These are phyloP conservation scores for Pelargonium nanum DNA, from an alignment of 345 rosid genomes.

Conservation along the genomic window DNA sequence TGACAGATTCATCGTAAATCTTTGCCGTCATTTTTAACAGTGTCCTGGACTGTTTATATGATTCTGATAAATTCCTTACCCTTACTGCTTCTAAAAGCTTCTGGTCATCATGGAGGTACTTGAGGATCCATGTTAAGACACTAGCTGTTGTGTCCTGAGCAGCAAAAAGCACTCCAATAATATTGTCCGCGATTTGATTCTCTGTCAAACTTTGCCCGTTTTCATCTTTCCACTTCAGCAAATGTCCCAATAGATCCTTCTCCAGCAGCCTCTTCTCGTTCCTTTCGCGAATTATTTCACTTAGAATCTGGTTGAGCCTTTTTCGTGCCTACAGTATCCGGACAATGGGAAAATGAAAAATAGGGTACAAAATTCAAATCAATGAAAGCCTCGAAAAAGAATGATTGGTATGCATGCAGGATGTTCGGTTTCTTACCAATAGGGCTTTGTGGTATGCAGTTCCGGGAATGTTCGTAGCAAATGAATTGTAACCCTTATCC, in stretches of 20 bases:
- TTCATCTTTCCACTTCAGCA: constrained; percentile 40
- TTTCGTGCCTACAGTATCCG: constrained; percentile 54
- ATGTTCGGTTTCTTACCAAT: constrained; percentile 28
- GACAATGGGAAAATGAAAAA: background rate
- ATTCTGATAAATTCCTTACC: constrained; percentile 25
- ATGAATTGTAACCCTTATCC: constrained; percentile 85
- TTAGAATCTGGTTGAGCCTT: constrained; percentile 36
- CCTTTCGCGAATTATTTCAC: constrained; percentile 48
- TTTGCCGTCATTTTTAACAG: background rate
- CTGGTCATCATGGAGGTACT: constrained; percentile 52
- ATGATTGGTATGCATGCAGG: too few relatives aligned
- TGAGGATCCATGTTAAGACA: constrained; percentile 72
- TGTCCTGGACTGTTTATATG: background rate
- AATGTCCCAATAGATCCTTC: constrained; percentile 43
- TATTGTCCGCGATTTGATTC: constrained; percentile 60
- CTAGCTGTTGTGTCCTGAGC: constrained; percentile 94
- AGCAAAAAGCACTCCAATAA: constrained; percentile 78
- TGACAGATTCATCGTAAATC: background rate
- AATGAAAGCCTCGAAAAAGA: too few relatives aligned
- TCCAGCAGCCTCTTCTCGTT: constrained; percentile 42
- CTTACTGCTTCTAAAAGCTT: constrained; percentile 57
- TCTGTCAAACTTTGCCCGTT: constrained; percentile 32
- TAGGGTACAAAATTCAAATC: too few relatives aligned
- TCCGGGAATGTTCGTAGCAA: constrained; percentile 62
- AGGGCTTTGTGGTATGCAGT: constrained; percentile 58